A percentile compares a stretch with the other conserved stretches of the same genome.
These are phyloP conservation scores for Nicotiana noctiflora DNA, from an alignment of 257 asterid species.

Conservation along the genomic window DNA sequence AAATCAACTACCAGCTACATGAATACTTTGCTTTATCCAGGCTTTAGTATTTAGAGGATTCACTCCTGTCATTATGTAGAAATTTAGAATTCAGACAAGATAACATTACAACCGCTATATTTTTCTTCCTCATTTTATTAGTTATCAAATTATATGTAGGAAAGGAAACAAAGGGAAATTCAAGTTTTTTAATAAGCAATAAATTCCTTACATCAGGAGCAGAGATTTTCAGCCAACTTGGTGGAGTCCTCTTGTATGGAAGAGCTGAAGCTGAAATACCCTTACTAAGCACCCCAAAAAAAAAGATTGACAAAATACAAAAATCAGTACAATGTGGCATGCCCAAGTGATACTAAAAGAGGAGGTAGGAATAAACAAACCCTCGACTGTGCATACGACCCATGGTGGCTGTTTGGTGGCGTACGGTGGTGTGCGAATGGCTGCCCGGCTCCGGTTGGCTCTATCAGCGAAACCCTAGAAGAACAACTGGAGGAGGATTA, in stretches of 20 bases:
- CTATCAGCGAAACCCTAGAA: background rate
- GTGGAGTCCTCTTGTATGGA: constrained; percentile 85
- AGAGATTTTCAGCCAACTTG: constrained; percentile 73
- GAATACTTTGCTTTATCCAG: background rate
- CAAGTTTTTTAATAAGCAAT: background rate
- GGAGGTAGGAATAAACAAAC: constrained; percentile 17
- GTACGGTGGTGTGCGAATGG: constrained; percentile 1
- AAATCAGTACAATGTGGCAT: background rate
- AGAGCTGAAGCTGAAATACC: constrained; percentile 84
- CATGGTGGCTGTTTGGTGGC: constrained; percentile 17
- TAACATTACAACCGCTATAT: background rate
- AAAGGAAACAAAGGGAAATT: background rate
- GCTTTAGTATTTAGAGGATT: background rate
- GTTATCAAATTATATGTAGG: background rate
- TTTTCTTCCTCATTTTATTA: background rate
- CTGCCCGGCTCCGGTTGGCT: background rate
- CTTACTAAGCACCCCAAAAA: constrained; percentile 41
- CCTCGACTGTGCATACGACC: constrained; percentile 98
- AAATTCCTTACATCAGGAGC: constrained; percentile 22
- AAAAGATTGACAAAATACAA: background rate
- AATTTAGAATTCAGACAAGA: background rate
- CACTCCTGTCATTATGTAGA: too few species aligned
- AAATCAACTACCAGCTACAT: background rate
- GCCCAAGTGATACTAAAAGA: background rate
- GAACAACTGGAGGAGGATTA: background rate